phyloP scores from a whole-genome alignment of 1,139 yeast genomes.

The Taphrina deformans region DNA sequence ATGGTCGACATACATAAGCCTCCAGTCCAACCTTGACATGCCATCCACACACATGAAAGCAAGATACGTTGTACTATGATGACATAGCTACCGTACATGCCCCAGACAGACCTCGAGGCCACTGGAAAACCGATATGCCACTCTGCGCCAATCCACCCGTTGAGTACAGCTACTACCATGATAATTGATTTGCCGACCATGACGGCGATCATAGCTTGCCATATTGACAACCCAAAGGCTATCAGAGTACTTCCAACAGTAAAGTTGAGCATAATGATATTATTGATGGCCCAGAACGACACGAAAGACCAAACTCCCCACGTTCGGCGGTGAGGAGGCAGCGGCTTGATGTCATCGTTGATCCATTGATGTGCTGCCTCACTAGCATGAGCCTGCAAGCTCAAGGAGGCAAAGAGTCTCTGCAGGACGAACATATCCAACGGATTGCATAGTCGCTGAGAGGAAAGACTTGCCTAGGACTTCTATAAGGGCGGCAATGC shows the following conservation, averaged over 20 bases:
- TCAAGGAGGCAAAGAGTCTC: not conserved
- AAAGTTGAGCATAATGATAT: conserved; percentile 6
- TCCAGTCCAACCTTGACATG: conserved; percentile 41
- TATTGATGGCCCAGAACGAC: conserved; percentile 33
- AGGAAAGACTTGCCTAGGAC: not conserved
- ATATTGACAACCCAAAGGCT: conserved; percentile 31
- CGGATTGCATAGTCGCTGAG: not conserved
- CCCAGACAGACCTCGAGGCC: conserved; percentile 42
- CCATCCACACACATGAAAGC: conserved; percentile 43
- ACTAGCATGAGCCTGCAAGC: not conserved
- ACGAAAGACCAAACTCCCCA: conserved; percentile 49
- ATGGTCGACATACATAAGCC: conserved; percentile 38
- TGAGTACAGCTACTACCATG: conserved; percentile 40
- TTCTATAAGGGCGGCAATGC: not conserved
- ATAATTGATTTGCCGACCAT: conserved; percentile 36
- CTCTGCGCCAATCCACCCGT: conserved; percentile 44
- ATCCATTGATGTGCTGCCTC: not conserved
- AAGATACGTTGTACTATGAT: conserved; percentile 42
- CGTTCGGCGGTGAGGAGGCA: conserved; percentile 57
- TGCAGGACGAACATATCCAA: not conserved
- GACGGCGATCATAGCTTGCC: conserved; percentile 36
- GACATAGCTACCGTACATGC: conserved; percentile 42
- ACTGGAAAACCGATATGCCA: conserved; percentile 44
- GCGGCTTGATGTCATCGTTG: conserved; percentile 71
- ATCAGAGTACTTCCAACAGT: conserved; percentile 14